These are phyloP conservation scores for Leccinellum albellum DNA, from an alignment of 768 basidiomycete species.

Conservation along the genomic window DNA sequence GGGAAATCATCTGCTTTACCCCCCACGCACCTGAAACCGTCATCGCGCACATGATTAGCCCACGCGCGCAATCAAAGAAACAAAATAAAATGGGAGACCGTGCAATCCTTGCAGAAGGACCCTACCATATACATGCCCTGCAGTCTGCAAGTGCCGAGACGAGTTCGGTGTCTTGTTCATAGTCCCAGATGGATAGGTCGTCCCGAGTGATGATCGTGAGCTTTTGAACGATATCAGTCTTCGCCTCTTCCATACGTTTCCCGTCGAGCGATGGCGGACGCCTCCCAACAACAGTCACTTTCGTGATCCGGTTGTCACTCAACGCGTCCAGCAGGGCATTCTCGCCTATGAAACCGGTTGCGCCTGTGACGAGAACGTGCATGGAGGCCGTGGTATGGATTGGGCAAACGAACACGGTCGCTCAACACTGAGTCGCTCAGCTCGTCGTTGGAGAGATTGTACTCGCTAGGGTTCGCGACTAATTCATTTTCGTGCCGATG, in stretches of 20 bases:
- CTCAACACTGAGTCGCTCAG: neutral
- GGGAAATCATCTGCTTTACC: slow-evolving; percentile 23
- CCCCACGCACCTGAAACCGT: slow-evolving; percentile 20
- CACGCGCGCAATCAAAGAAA: neutral
- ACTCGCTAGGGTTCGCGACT: neutral
- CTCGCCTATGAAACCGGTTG: slow-evolving; percentile 25
- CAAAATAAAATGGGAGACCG: neutral
- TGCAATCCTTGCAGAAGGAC: neutral
- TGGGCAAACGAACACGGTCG: neutral
- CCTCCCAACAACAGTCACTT: slow-evolving; percentile 24
- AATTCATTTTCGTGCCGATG: neutral
- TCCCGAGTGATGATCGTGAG: slow-evolving; percentile 22
- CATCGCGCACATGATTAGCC: neutral
- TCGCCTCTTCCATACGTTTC: slow-evolving; percentile 11
- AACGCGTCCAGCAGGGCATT: slow-evolving; percentile 17
- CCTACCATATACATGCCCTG: slow-evolving; percentile 25
- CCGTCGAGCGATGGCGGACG: slow-evolving; percentile 21
- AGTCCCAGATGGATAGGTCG: slow-evolving; percentile 26
- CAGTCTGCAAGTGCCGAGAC: slow-evolving; percentile 21
- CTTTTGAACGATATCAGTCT: slow-evolving; percentile 17
- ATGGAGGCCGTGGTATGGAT: slow-evolving; percentile 4
- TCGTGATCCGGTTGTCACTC: slow-evolving; percentile 20
- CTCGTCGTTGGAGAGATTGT: neutral
- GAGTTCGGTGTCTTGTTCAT: slow-evolving; percentile 22
- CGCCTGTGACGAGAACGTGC: slow-evolving; percentile 27